Percentiles rank a stretch among this genome's conserved stretches.
These are phyloP conservation scores for Agaricus sinodeliciosus DNA, from an alignment of 768 basidiomycete genomes.

Conservation along the genomic window DNA sequence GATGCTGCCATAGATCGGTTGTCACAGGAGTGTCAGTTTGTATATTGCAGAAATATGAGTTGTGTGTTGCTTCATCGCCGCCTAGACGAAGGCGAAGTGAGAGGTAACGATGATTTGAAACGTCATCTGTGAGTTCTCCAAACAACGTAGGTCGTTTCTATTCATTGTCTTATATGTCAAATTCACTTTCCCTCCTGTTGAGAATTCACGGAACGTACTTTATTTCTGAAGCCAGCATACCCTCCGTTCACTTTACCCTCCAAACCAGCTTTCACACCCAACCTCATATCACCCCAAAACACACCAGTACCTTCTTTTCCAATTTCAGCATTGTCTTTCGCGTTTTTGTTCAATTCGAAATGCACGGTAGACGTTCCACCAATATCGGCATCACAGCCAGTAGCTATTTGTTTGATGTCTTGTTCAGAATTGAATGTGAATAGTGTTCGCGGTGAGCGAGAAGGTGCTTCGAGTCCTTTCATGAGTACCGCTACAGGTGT, in stretches of 20 bases:
- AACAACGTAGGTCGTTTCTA: conserved; percentile 79
- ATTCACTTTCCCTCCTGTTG: no score
- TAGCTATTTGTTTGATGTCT: conserved; percentile 58
- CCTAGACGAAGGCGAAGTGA: conserved; percentile 71
- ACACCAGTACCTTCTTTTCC: conserved; percentile 49
- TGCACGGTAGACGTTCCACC: conserved; percentile 78
- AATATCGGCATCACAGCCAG: conserved; percentile 84
- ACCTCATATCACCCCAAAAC: conserved; percentile 78
- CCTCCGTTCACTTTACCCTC: conserved; percentile 71
- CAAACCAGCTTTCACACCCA: conserved; percentile 60
- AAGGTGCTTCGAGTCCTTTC: conserved; percentile 65
- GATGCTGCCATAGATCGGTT: conserved; percentile 92
- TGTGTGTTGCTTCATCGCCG: conserved; percentile 70
- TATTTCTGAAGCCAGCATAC: conserved; percentile 88
- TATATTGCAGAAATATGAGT: conserved; percentile 90
- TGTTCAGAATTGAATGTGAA: conserved; percentile 55
- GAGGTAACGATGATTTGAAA: conserved; percentile 74
- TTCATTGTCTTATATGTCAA: not conserved
- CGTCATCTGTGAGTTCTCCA: conserved; percentile 80
- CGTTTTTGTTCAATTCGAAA: conserved; percentile 59
- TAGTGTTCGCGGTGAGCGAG: conserved; percentile 56
- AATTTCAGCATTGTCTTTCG: conserved; percentile 36
- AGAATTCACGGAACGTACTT: conserved; percentile 33
- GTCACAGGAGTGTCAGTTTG: conserved; percentile 81
- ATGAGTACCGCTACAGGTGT: conserved; percentile 56